Evolutionary conservation across 164 flowering plant species (phyloP).

Genomic region (Taxillus chinensis): DNA sequence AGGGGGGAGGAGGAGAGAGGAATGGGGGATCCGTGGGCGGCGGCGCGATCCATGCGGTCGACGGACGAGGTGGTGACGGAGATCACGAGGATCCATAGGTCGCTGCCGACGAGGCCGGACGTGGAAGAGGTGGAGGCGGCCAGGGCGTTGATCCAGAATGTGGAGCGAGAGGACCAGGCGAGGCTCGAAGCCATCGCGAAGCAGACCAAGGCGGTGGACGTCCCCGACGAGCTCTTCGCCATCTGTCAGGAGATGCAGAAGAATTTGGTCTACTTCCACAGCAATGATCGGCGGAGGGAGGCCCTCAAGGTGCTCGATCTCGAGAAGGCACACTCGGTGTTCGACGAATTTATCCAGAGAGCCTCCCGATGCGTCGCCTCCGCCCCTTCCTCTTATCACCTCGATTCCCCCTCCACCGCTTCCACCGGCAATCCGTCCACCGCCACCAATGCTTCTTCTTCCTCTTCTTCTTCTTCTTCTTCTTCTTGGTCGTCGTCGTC

Average conservation of each 20-base stretch:
- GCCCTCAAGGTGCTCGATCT: slow-evolving; percentile 36
- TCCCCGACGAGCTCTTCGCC: slow-evolving; percentile 33
- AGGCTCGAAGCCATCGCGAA: slow-evolving; percentile 34
- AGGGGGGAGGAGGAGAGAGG: slow-evolving; percentile 3
- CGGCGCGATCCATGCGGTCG: not conserved
- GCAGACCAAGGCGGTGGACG: slow-evolving; percentile 18
- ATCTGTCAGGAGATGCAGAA: slow-evolving; percentile 32
- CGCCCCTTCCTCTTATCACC: slow-evolving; percentile 9
- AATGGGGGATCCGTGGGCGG: not conserved
- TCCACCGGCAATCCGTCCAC: slow-evolving; percentile 2
- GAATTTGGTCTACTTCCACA: slow-evolving; percentile 18
- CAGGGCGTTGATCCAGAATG: slow-evolving; percentile 34
- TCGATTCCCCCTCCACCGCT: slow-evolving; percentile 6
- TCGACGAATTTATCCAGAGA: slow-evolving; percentile 35
- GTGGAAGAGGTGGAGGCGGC: slow-evolving; percentile 65
- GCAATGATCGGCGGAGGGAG: slow-evolving; percentile 33
- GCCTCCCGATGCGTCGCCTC: slow-evolving; percentile 47
- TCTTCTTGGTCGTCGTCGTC: slow-evolving; percentile 3
- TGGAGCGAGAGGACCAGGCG: slow-evolving; percentile 53
- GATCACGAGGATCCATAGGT: slow-evolving; percentile 62
- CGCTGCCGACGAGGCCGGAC: slow-evolving; percentile 55
- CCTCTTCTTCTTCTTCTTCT: slow-evolving; percentile 4
- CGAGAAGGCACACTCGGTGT: slow-evolving; percentile 23
- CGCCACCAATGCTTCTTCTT: not conserved
- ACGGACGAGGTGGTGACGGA: slow-evolving; percentile 42